These are phyloP conservation scores for Penicillium manginii DNA, from an alignment of 495 filamentous ascomycete genomes.

Conservation along the genomic window DNA sequence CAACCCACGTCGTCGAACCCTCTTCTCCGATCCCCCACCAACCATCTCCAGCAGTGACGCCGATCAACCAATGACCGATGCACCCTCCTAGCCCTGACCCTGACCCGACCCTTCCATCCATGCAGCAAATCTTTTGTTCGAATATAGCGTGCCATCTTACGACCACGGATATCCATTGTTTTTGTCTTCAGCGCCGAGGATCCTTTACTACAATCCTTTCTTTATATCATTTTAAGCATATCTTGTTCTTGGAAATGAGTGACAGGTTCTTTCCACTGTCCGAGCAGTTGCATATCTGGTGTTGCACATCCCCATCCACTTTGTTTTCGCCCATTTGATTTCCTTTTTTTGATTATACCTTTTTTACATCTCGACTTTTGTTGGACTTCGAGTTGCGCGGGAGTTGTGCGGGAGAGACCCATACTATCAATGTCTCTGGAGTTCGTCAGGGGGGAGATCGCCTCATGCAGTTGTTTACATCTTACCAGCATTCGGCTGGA, in stretches of 20 bases:
- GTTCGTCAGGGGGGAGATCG: background rate
- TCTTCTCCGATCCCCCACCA: slow-evolving; percentile 42
- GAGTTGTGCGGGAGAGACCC: background rate
- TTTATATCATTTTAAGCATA: background rate
- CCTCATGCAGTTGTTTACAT: background rate
- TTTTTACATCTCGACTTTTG: background rate
- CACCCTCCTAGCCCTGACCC: slow-evolving; percentile 28
- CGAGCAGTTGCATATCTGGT: slow-evolving; percentile 5
- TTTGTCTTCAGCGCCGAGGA: slow-evolving; percentile 19
- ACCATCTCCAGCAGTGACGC: slow-evolving; percentile 32
- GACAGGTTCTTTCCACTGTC: background rate
- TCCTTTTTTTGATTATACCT: background rate
- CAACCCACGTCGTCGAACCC: slow-evolving; percentile 23
- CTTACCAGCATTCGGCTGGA: background rate
- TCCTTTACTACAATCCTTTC: slow-evolving; percentile 4
- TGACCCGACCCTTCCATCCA: slow-evolving; percentile 7
- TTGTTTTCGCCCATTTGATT: background rate
- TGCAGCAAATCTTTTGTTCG: slow-evolving; percentile 9
- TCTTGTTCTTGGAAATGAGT: background rate
- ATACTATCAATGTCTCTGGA: background rate
- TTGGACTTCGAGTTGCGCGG: background rate
- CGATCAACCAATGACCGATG: slow-evolving; percentile 48
- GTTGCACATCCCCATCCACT: background rate
- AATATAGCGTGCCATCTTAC: slow-evolving; percentile 26
- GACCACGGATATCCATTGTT: slow-evolving; percentile 32